Percentiles rank a stretch among this genome's conserved stretches.
Conservation (phyloP, 495 filamentous ascomycete species). For the Neurospora sublineolata region DNA sequence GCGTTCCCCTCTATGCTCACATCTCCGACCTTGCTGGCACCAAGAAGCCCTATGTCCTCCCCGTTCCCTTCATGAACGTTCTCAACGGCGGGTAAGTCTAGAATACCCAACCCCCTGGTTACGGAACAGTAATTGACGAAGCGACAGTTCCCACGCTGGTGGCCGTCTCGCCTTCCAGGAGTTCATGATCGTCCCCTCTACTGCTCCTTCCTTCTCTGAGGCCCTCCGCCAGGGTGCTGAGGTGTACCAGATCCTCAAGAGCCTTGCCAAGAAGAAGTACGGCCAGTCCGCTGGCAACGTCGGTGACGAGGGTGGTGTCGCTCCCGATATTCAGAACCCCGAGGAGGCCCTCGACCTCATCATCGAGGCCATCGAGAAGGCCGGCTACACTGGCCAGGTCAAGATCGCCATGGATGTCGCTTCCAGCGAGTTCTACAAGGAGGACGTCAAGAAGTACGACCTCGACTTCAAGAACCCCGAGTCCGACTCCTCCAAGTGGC, state of each 20-base stretch:
- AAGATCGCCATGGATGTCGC: slow-evolving; percentile 99
- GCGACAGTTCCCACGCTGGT: slow-evolving; percentile 75
- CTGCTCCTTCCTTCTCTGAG: slow-evolving; percentile 82
- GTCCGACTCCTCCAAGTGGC: slow-evolving; percentile 87
- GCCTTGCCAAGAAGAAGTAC: slow-evolving; percentile 98
- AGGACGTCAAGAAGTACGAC: slow-evolving; percentile 96
- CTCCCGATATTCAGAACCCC: slow-evolving; percentile 93
- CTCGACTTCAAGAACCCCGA: slow-evolving; percentile 99
- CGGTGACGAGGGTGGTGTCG: slow-evolving; percentile 99
- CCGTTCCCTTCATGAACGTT: slow-evolving; percentile 99
- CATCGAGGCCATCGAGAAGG: slow-evolving; percentile 81
- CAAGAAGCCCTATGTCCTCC: slow-evolving; percentile 99
- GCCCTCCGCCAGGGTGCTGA: slow-evolving; percentile 90
- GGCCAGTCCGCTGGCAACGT: slow-evolving; percentile 98
- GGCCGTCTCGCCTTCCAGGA: slow-evolving; percentile 99
- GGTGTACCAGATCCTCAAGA: slow-evolving; percentile 97
- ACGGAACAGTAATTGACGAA: slow-evolving; percentile 16
- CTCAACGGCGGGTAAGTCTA: slow-evolving; percentile 76
- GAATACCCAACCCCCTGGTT: background rate
- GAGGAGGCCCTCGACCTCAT: slow-evolving; percentile 97
- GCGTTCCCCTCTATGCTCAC: slow-evolving; percentile 93
- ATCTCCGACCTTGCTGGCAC: slow-evolving; percentile 96
- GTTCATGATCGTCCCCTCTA: slow-evolving; percentile 97
- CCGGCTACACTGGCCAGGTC: slow-evolving; percentile 89
- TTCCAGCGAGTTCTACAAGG: slow-evolving; percentile 98